A percentile compares a stretch with the other conserved stretches of the same genome.
Conservation (phyloP, 495 filamentous ascomycete species). For the Astrothelium subdiscretum region DNA sequence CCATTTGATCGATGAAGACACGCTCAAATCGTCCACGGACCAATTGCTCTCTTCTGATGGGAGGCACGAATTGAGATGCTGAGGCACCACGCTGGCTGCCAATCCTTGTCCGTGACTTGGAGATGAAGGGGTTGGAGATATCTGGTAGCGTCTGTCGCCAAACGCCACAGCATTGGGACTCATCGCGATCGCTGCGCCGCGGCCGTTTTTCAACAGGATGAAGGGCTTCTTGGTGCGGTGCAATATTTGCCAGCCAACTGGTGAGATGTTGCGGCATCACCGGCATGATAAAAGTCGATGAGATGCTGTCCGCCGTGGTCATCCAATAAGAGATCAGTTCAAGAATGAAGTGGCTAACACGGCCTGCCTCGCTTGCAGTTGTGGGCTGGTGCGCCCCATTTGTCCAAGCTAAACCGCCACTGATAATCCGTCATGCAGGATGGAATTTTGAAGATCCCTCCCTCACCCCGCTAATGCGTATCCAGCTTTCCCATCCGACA, state of each 20-base stretch:
- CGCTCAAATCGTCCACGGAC: too few relatives aligned
- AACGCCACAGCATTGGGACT: not conserved
- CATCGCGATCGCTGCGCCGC: not conserved
- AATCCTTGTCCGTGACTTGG: not conserved
- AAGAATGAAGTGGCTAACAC: not conserved
- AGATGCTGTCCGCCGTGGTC: too few relatives aligned
- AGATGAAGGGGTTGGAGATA: too few relatives aligned
- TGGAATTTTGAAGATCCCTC: not conserved
- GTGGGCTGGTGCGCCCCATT: not conserved
- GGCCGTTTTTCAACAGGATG: too few relatives aligned
- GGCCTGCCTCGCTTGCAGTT: not conserved
- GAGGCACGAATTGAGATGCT: not conserved
- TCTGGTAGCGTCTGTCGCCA: too few relatives aligned
- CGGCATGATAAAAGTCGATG: too few relatives aligned
- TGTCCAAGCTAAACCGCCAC: not conserved
- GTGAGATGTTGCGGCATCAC: too few relatives aligned
- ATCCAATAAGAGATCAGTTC: not conserved
- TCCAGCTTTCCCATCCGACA: not conserved
- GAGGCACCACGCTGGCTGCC: not conserved
- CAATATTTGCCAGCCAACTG: too few relatives aligned
- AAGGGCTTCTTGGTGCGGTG: too few relatives aligned
- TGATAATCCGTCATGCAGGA: not conserved
- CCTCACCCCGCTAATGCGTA: not conserved
- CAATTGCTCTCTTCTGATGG: too few relatives aligned
- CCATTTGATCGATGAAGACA: too few relatives aligned